phyloP scores from a whole-genome alignment of 2,329 filamentous ascomycete genomes.

The Aspergillus viridinutans region DNA sequence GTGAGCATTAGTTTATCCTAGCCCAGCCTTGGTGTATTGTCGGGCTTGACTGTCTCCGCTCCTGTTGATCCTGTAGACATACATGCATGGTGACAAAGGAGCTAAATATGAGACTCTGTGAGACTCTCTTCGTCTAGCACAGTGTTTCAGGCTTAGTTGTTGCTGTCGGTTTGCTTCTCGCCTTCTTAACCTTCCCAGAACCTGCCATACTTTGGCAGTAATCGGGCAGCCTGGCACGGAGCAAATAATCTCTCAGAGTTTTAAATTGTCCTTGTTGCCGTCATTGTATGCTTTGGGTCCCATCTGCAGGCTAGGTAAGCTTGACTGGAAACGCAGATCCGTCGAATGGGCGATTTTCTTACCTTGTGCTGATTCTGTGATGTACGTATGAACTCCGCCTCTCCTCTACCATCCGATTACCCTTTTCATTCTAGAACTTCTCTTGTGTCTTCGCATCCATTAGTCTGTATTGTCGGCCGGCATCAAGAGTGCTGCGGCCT shows the following conservation, averaged over 20 bases:
- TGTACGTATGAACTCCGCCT: conserved; percentile 11
- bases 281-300: conserved; percentile 12
- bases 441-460: conserved; percentile 7
- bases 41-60: conserved; percentile 16
- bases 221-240: conserved; percentile 16
- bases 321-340: conserved; percentile 20
- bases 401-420: conserved; percentile 11
- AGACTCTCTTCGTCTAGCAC: conserved; percentile 13
- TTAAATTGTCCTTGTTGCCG: conserved; percentile 12
- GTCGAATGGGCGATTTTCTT: conserved; percentile 19
- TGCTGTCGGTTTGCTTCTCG: neutral
- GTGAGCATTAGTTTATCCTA: conserved; percentile 15
- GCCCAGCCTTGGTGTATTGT: conserved; percentile 11
- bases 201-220: conserved; percentile 17
- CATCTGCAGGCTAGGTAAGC: conserved; percentile 22
- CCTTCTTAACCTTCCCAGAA: conserved; percentile 2
- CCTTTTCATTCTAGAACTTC: conserved; percentile 16
- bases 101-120: conserved; percentile 9
- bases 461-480: conserved; percentile 2
- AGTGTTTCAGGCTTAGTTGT: conserved; percentile 16
- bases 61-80: conserved; percentile 12
- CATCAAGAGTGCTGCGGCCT: conserved; percentile 10
- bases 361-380: conserved; percentile 14
- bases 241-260: conserved; percentile 1
- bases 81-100: conserved; percentile 12